phyloP scores from a whole-genome alignment of 331 rosid species.

The Quercus tomentella region DNA sequence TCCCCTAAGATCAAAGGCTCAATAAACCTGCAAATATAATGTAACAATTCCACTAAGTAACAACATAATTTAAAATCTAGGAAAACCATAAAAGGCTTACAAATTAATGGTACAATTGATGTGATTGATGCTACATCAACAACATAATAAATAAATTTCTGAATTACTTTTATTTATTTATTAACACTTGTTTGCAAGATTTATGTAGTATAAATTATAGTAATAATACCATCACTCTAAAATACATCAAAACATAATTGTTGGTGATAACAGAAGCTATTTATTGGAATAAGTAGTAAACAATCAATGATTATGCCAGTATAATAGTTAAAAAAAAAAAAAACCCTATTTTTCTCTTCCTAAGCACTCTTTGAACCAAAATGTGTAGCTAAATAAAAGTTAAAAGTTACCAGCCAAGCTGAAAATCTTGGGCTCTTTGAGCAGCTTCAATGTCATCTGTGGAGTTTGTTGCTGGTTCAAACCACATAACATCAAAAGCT shows the following conservation, averaged over 20 bases:
- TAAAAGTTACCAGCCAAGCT: constrained; percentile 77
- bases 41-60: not conserved
- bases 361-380: not conserved
- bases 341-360: not conserved
- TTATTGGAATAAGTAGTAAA: not conserved
- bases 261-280: not conserved
- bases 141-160: too few relatives aligned
- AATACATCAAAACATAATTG: not conserved
- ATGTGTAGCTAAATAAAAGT: not conserved
- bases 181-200: too few relatives aligned
- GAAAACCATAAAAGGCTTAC: too few relatives aligned
- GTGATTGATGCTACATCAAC: too few relatives aligned
- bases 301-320: not conserved
- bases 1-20: constrained; percentile 84
- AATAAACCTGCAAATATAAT: constrained; percentile 57
- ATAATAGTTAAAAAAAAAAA: not conserved
- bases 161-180: too few relatives aligned
- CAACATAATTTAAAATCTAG: not conserved
- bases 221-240: too few relatives aligned
- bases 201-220: too few relatives aligned
- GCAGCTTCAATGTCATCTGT: constrained; percentile 67
- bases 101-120: too few relatives aligned
- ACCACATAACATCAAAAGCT: constrained; percentile 90
- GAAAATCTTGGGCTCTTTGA: constrained; percentile 90
- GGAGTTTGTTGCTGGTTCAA: constrained; percentile 57